phyloP scores from a whole-genome alignment of 2,329 filamentous ascomycete genomes.

The Aspergillus alliaceus region DNA sequence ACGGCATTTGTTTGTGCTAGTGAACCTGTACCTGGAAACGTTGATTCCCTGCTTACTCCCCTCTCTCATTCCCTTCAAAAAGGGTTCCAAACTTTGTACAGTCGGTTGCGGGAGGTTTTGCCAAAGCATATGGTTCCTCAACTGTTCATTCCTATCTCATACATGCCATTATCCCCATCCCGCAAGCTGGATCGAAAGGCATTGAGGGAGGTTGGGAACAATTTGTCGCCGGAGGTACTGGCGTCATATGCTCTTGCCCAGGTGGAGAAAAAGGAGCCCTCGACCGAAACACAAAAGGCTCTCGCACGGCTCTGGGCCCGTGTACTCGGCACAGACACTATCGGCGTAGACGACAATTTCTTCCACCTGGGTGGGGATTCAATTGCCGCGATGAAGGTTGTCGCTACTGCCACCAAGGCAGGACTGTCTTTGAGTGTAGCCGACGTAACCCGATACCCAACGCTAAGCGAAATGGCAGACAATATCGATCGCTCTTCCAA shows the following conservation, averaged over 20 bases:
- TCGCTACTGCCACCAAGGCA: background rate
- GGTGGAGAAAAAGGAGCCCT: background rate
- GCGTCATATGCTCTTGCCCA: background rate
- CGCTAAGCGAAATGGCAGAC: background rate
- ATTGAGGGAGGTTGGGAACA: slow-evolving; percentile 1
- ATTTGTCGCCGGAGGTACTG: background rate
- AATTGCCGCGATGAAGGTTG: slow-evolving; percentile 21
- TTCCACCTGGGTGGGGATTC: slow-evolving; percentile 32
- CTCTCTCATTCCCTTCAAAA: background rate
- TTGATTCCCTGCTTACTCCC: background rate
- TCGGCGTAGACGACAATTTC: slow-evolving; percentile 16
- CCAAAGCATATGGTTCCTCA: slow-evolving; percentile 9
- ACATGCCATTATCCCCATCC: slow-evolving; percentile 1
- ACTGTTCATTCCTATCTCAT: slow-evolving; percentile 2
- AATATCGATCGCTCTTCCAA: background rate
- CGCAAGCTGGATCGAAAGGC: slow-evolving; percentile 4
- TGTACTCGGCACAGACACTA: background rate
- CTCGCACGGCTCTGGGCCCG: slow-evolving; percentile 1
- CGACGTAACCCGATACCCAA: background rate
- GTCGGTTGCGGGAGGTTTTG: background rate
- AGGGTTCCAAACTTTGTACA: background rate
- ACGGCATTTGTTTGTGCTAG: background rate
- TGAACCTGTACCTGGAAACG: background rate
- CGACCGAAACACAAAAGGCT: background rate
- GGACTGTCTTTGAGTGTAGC: background rate